phyloP scores from a whole-genome alignment of 2,329 filamentous ascomycete genomes.

The Remersonia thermophila region DNA sequence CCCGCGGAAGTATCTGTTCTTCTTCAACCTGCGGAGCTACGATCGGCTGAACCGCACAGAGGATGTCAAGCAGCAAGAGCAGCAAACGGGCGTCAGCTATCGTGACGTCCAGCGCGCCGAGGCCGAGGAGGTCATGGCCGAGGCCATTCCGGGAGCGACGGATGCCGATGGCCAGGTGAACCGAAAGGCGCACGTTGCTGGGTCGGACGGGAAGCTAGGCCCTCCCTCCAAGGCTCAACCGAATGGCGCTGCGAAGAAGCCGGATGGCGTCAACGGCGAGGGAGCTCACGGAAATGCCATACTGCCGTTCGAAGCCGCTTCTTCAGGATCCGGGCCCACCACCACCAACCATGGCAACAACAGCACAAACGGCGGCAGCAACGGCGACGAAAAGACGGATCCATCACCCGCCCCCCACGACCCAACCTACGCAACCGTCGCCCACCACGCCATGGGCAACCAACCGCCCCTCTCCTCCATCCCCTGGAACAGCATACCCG shows the following conservation, averaged over 20 bases:
- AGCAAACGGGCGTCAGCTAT: constrained; percentile 72
- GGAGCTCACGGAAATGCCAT: too few relatives aligned
- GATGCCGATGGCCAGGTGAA: constrained; percentile 28
- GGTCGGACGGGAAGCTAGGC: too few relatives aligned
- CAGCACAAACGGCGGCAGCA: too few relatives aligned
- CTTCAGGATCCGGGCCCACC: too few relatives aligned
- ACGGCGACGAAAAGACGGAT: constrained; percentile 23
- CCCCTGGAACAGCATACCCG: constrained; percentile 68
- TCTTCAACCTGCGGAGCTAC: constrained; percentile 89
- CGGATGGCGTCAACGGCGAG: too few relatives aligned
- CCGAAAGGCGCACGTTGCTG: too few relatives aligned
- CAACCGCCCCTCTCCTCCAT: constrained; percentile 53
- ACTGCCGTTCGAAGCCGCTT: too few relatives aligned
- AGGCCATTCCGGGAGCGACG: constrained; percentile 51
- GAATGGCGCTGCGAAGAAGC: too few relatives aligned
- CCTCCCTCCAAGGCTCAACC: too few relatives aligned
- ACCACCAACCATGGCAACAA: too few relatives aligned
- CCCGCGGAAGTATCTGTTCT: constrained; percentile 69
- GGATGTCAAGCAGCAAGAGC: constrained; percentile 60
- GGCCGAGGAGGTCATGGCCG: constrained; percentile 76
- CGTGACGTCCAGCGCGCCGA: constrained; percentile 77
- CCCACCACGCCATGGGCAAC: constrained; percentile 70
- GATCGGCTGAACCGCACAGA: constrained; percentile 81
- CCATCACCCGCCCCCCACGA: constrained; percentile 29
- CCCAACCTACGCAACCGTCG: constrained; percentile 38